Conservation (phyloP, 169 alveolate species). For the Eimeria praecox region DNA sequence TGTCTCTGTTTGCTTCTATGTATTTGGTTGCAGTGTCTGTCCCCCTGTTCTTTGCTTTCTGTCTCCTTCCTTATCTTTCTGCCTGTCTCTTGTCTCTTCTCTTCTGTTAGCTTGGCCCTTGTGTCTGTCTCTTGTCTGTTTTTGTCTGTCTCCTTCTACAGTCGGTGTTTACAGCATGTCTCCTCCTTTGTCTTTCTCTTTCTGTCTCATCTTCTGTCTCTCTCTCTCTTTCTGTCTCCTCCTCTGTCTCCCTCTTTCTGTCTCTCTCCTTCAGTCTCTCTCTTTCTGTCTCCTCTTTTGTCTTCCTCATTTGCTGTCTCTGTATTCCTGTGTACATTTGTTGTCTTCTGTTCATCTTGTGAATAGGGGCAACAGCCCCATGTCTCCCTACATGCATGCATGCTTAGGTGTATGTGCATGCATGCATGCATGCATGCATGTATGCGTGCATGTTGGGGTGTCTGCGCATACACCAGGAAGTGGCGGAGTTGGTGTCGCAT, state of each 20-base stretch:
- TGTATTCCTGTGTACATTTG: not conserved
- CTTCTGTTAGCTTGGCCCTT: too few species aligned
- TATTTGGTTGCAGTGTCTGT: too few species aligned
- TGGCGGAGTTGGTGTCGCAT: constrained; percentile 78
- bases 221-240: not conserved
- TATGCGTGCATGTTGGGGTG: not conserved
- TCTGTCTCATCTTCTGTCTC: not conserved
- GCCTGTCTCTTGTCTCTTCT: too few species aligned
- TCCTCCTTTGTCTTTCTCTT: not conserved
- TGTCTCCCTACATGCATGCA: not conserved
- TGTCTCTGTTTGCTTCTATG: too few species aligned
- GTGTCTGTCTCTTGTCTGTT: not conserved
- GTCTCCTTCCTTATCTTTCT: too few species aligned
- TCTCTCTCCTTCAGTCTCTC: not conserved
- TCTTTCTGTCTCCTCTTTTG: not conserved
- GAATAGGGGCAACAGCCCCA: too few species aligned
- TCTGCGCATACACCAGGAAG: constrained; percentile 69
- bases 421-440: not conserved
- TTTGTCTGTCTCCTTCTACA: not conserved
- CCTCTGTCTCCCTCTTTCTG: not conserved
- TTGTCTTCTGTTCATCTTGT: not conserved
- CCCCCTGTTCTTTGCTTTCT: too few species aligned
- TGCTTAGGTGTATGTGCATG: not conserved
- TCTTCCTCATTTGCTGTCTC: not conserved
- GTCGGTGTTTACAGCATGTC: too few species aligned